Conservation (phyloP, 805 yeast genomes). For the Kluyveromyces lactis region DNA sequence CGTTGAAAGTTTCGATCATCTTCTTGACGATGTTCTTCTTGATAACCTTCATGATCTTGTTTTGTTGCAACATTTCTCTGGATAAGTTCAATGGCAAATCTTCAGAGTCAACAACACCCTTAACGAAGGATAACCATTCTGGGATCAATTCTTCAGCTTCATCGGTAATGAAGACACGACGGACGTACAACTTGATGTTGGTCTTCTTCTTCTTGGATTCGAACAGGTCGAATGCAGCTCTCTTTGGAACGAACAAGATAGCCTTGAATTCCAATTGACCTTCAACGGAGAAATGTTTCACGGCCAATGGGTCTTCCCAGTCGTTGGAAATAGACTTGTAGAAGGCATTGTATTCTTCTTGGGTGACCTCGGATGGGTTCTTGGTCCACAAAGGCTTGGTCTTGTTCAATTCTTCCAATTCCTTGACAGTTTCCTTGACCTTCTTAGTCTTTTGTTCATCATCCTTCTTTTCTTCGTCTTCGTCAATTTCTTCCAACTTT, state of each 20-base stretch:
- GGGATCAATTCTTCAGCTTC: conserved; percentile 99
- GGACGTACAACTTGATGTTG: conserved; percentile 97
- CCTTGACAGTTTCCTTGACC: conserved; percentile 87
- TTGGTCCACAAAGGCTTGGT: conserved; percentile 99
- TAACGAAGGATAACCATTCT: conserved; percentile 95
- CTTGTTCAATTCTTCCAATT: conserved; percentile 97
- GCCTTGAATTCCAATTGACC: conserved; percentile 99
- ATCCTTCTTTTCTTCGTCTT: conserved; percentile 58
- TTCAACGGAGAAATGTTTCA: conserved; percentile 98
- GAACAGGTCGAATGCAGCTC: conserved; percentile 98
- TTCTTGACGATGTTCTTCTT: conserved; percentile 99
- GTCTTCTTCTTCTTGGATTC: conserved; percentile 98
- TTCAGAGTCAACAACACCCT: conserved; percentile 99
- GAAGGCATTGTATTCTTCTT: conserved; percentile 98
- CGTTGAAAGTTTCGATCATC: conserved; percentile 96
- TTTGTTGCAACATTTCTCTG: conserved; percentile 99
- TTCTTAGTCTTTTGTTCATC: conserved; percentile 75
- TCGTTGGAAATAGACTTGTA: conserved; percentile 98
- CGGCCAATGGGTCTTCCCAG: conserved; percentile 99
- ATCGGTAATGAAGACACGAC: conserved; percentile 99
- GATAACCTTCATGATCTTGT: conserved; percentile 98
- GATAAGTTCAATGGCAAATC: conserved; percentile 99
- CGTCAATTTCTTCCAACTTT: conserved; percentile 70
- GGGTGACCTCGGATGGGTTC: conserved; percentile 94
- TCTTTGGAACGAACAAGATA: conserved; percentile 92